These are phyloP conservation scores for Quercus wislizeni DNA, from an alignment of 306 rosid genomes.

Conservation along the genomic window DNA sequence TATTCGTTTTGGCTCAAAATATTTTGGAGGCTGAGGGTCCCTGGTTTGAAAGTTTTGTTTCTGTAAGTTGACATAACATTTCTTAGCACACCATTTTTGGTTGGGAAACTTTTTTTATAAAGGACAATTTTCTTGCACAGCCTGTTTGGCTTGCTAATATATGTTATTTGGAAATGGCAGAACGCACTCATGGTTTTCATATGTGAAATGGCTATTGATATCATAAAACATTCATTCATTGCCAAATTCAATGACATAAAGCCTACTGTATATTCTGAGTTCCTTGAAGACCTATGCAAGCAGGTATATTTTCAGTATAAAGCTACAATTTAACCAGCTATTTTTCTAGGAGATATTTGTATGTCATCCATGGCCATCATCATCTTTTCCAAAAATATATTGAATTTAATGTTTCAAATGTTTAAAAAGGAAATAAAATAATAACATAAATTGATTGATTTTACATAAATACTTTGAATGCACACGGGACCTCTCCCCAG, in stretches of 20 bases:
- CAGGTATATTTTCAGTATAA: constrained; percentile 55
- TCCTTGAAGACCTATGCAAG: constrained; percentile 92
- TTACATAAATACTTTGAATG: neutral
- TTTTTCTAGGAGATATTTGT: neutral
- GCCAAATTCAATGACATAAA: constrained; percentile 90
- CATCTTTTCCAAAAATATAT: neutral
- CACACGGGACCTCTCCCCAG: neutral
- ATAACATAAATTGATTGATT: neutral
- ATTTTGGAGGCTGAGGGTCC: constrained; percentile 99
- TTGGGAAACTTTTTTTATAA: constrained; percentile 1
- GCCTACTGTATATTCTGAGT: constrained; percentile 88
- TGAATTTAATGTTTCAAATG: neutral
- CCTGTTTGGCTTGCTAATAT: constrained; percentile 21
- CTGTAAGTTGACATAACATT: constrained; percentile 50
- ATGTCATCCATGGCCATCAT: neutral
- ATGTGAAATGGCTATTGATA: constrained; percentile 89
- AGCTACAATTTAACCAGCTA: neutral
- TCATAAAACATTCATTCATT: constrained; percentile 90
- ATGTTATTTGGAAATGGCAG: constrained; percentile 49
- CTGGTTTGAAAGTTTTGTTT: constrained; percentile 84
- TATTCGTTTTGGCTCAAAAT: constrained; percentile 95
- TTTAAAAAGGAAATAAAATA: neutral
- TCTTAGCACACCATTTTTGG: neutral
- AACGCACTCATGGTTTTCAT: constrained; percentile 72
- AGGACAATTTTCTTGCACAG: constrained; percentile 19